Evolutionary conservation across 1,284 basidiomycete species (phyloP).

Genomic region (Microbotryomycetes sp.): DNA sequence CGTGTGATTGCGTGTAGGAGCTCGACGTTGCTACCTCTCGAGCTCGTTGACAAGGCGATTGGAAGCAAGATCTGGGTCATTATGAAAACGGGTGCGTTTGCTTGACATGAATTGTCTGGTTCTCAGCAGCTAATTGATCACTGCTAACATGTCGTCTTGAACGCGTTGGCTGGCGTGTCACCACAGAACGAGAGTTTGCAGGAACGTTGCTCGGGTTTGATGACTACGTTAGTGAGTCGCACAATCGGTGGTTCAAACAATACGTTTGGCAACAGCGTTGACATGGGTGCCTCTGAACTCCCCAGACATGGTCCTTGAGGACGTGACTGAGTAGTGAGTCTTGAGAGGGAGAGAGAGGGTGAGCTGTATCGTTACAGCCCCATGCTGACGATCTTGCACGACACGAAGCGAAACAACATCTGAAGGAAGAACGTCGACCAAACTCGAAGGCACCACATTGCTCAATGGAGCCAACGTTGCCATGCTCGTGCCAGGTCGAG

Average conservation of each 20-base stretch:
- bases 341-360: no score
- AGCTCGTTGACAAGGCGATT: slow-evolving; percentile 90
- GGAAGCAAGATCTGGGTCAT: slow-evolving; percentile 91
- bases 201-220: slow-evolving; percentile 96
- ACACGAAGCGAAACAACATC: slow-evolving; percentile 68
- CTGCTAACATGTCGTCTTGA: background rate
- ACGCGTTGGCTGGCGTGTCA: background rate
- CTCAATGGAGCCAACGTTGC: slow-evolving; percentile 97
- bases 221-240: slow-evolving; percentile 94
- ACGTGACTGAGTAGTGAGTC: slow-evolving; percentile 90
- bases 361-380: no score
- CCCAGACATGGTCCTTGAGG: slow-evolving; percentile 96
- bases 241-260: background rate
- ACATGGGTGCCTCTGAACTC: background rate
- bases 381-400: slow-evolving; percentile 9
- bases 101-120: background rate
- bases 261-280: background rate
- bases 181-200: slow-evolving; percentile 76
- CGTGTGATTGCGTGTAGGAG: no score
- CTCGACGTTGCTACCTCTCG: slow-evolving; percentile 58
- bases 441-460: slow-evolving; percentile 75
- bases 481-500: slow-evolving; percentile 58
- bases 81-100: slow-evolving; percentile 65
- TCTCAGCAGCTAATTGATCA: background rate
- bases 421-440: slow-evolving; percentile 71